Evolutionary conservation across 306 rosid genomes (phyloP), one percentile per base, ranked within the genome.

Genomic region (Clitoria ternatea): DNA sequence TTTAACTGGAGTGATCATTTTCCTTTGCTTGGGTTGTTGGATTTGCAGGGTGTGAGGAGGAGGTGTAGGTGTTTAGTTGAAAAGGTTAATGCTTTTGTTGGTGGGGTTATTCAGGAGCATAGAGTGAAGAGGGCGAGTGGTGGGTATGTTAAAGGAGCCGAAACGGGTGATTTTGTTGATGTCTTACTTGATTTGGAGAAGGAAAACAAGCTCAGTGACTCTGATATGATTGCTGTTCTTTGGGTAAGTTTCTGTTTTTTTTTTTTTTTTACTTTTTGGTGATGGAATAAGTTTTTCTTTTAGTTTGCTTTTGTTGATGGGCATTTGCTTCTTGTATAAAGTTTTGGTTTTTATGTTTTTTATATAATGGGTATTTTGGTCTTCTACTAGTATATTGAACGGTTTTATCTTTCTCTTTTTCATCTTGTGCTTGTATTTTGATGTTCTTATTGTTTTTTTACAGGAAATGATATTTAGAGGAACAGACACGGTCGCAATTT

Each of bases 401-500:
- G n/a, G n/a, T n/a, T n/a, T n/a, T n/a, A n/a, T n/a, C n/a, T n/a
- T n/a, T n/a, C n/a, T n/a, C n/a, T n/a, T n/a, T n/a, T n/a, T n/a
- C n/a, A n/a, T n/a, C n/a, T n/a, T n/a, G n/a, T n/a, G n/a, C n/a
- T n/a, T n/a, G n/a, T n/a, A n/a, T n/a, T n/a, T 47, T 6, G 0
- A 17, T 3, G 18, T 19, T 49, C 6, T 4, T 4, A 36, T 9
- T n/a, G 1, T 64, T 3, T 43, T n/a, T 15, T 47, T 15, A 1
- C 56, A 92, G 98, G 98, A 92, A 72, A 84, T 89, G 98, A 86
- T 92, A 4, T 92, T 92, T 27, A 79, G 98, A 70, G 98, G 98
- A 10, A 92, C 98, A 0, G 98, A 92, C 44, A 92, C 98, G 0
- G 95, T 92, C 14, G 96, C 98, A 0, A 87, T 92, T 27, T 77